Evolutionary conservation across 495 filamentous ascomycete genomes (phyloP).

Genomic region (Cercophora newfieldiana): DNA sequence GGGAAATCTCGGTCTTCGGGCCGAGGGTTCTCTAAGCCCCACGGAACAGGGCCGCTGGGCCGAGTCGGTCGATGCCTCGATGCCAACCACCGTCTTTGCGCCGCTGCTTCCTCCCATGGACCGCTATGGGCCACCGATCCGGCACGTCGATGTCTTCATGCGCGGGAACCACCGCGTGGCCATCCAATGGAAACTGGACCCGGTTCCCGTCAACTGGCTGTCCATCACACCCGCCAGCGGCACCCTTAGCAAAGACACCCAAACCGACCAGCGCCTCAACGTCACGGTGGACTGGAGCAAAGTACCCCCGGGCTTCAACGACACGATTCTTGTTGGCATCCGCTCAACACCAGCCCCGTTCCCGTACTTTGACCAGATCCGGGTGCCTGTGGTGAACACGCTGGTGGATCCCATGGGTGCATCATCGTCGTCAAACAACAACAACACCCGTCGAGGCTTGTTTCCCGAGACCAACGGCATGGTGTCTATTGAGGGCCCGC

Average conservation of each 20-base stretch:
- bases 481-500: constrained; percentile 57
- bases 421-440: too few species aligned
- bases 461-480: constrained; percentile 57
- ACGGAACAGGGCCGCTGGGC: constrained; percentile 56
- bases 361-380: constrained; percentile 50
- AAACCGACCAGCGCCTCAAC: constrained; percentile 51
- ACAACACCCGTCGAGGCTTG: neutral
- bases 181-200: constrained; percentile 48
- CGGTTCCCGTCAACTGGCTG: constrained; percentile 49
- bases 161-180: constrained; percentile 48
- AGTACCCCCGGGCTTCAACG: constrained; percentile 44
- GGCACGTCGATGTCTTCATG: constrained; percentile 60
- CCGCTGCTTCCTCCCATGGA: constrained; percentile 52
- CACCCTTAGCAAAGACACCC: constrained; percentile 35
- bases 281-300: constrained; percentile 55
- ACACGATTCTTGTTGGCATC: constrained; percentile 46
- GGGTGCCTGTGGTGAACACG: constrained; percentile 54
- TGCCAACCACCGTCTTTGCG: constrained; percentile 43
- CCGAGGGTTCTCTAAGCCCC: constrained; percentile 54
- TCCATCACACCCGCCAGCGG: constrained; percentile 48
- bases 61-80: constrained; percentile 37
- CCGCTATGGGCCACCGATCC: constrained; percentile 50
- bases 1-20: constrained; percentile 59
- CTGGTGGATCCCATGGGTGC: constrained; percentile 32
- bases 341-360: constrained; percentile 44